Evolutionary conservation across 495 filamentous ascomycete genomes (phyloP).

Genomic region (Xeromyces bisporus): DNA sequence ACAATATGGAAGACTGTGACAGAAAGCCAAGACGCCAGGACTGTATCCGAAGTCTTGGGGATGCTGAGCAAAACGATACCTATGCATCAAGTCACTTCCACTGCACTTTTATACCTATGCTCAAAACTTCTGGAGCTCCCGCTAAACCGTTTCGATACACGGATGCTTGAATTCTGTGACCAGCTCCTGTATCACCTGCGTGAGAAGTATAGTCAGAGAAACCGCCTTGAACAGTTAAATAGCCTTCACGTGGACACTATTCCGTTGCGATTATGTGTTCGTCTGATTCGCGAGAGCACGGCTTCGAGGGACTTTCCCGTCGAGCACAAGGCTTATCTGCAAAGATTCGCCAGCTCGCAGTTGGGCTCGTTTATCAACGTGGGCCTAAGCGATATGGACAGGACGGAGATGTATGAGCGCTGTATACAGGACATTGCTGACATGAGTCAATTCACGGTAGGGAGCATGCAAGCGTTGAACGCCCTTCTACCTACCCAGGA

Average conservation of each 20-base stretch:
- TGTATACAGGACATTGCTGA: conserved; percentile 43
- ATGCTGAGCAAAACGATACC: conserved; percentile 56
- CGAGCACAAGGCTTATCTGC: conserved; percentile 25
- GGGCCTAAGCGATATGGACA: conserved; percentile 31
- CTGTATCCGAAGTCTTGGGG: conserved; percentile 57
- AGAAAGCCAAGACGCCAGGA: conserved; percentile 68
- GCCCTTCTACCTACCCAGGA: conserved; percentile 34
- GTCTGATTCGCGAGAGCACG: conserved; percentile 49
- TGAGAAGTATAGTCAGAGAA: conserved; percentile 12
- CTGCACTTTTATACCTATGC: conserved; percentile 50
- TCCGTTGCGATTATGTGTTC: conserved; percentile 37
- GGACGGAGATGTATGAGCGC: conserved; percentile 35
- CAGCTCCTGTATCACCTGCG: conserved; percentile 21
- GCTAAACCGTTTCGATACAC: conserved; percentile 37
- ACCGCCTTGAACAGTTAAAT: conserved; percentile 6
- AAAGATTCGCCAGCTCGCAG: conserved; percentile 41
- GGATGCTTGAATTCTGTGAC: conserved; percentile 33
- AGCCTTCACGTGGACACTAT: conserved; percentile 16
- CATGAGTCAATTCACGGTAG: conserved; percentile 37
- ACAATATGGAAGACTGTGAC: conserved; percentile 71
- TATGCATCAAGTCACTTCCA: conserved; percentile 32
- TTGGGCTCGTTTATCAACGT: conserved; percentile 33
- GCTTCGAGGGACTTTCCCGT: conserved; percentile 18
- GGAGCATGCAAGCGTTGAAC: conserved; percentile 55
- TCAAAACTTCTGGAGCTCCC: conserved; percentile 55